Base-by-base conservation (phyloP, 2,329 filamentous ascomycete genomes). In the Calycina herbarum region DNA sequence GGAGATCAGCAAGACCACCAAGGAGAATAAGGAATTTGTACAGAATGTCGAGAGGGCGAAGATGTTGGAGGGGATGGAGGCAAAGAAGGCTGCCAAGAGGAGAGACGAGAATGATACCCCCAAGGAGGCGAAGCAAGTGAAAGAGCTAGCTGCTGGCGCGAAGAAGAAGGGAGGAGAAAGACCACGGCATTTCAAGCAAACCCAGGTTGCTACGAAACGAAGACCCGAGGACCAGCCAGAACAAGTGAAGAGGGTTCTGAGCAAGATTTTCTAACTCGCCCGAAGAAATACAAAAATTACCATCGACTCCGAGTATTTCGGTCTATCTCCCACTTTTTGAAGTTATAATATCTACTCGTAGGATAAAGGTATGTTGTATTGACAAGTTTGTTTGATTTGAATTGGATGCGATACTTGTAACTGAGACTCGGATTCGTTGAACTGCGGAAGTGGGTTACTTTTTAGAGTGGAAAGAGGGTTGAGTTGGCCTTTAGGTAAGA, bases 1-100 rank as follows among this genome's bases (percentile, higher is more conserved):
- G 13, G 92, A 95, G 78, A 91, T 95, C 70, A 84, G 85, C 73
- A 88, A 89, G 81, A 86, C 89, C 58, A 88, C 87, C 66, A 88
- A 85, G 78, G 92, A 95, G 82, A 94, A 94, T 77, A 92, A 90
- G 82, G 85, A 88, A 70, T 95, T 94, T 76, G 85, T 94, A 66
- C 82, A 86, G 71, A 93, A 94, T 75, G 84, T 95, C 65, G 91
- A 95, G 82, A 86, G 83, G 74, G 89, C 87, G 61, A 94, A 94
- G 85, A 90, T 93, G 83, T 76, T 92, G 70, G 88, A 92, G 61
- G 88, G 88, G 10, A 93, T 94, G 78, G 86, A 88, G 74, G 82
- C 81, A 64, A 89, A 88, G 76, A 82, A 77, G 71, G 82, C 82
- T 62, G 81, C 78, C 56, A 83, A 80, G 78, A 78, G 74, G 69